Conservation (phyloP, 495 filamentous ascomycete genomes). For the Penicillium waksmanii region DNA sequence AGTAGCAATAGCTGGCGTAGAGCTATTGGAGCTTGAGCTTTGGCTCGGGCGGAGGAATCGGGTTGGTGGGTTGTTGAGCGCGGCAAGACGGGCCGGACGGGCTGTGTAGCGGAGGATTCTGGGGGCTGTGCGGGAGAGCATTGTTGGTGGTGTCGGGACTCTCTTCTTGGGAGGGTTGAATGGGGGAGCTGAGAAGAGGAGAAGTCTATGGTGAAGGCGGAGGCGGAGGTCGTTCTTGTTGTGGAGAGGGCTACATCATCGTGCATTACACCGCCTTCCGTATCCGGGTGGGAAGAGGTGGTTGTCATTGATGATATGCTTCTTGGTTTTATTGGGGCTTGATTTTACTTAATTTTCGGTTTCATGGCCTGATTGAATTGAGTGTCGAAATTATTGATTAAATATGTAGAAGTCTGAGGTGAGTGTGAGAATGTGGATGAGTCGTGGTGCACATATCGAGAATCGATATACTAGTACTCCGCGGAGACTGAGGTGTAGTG, state of each 20-base stretch:
- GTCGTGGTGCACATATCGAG: no score
- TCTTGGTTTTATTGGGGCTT: not conserved
- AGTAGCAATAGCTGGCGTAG: conserved; percentile 10
- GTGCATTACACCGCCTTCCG: conserved; percentile 4
- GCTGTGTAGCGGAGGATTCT: conserved; percentile 29
- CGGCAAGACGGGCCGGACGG: conserved; percentile 30
- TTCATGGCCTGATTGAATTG: not conserved
- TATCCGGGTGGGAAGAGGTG: not conserved
- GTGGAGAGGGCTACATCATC: conserved; percentile 15
- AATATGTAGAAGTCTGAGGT: no score
- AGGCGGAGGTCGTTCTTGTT: not conserved
- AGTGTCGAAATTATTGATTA: no score
- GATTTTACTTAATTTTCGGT: not conserved
- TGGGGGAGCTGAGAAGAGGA: conserved; percentile 7
- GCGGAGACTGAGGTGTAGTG: no score
- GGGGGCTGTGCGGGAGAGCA: conserved; percentile 42
- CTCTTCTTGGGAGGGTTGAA: not conserved
- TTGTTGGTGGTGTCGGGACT: conserved; percentile 12
- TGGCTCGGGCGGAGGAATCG: conserved; percentile 14
- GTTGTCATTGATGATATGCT: not conserved
- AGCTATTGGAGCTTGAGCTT: not conserved
- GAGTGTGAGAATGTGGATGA: no score
- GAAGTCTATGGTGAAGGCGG: conserved; percentile 3
- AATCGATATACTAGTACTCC: no score
- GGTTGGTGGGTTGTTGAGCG: conserved; percentile 9